Percentiles rank a stretch among this genome's conserved stretches.
phyloP scores from a whole-genome alignment of 331 rosid species.

The Quercus tomentella region DNA sequence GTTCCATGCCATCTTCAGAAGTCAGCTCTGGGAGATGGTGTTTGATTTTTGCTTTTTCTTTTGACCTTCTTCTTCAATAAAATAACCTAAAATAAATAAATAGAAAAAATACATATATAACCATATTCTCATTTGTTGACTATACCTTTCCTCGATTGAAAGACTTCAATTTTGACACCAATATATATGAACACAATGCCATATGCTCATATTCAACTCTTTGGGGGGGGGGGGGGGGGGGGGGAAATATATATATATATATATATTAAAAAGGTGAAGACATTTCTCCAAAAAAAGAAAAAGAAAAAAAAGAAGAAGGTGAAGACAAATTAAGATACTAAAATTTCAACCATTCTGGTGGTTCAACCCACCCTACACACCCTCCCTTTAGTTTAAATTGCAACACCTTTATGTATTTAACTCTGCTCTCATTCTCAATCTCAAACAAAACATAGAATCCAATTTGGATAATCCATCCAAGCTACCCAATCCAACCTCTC shows the following conservation, averaged over 20 bases:
- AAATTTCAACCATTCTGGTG: constrained; percentile 62
- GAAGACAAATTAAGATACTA: constrained; percentile 16
- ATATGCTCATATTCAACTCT: constrained; percentile 4
- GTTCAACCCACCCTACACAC: constrained; percentile 61
- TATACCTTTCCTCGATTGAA: neutral
- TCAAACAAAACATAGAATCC: constrained; percentile 43
- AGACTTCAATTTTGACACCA: constrained; percentile 28
- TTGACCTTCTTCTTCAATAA: too few species aligned
- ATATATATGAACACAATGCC: constrained; percentile 13
- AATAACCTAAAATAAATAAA: too few species aligned
- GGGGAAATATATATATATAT: neutral
- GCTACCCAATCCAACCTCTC: constrained; percentile 30
- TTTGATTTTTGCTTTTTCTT: too few species aligned
- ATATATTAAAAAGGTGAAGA: neutral
- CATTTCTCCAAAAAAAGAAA: too few species aligned
- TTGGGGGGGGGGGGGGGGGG: neutral
- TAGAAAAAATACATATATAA: neutral
- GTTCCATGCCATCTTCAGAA: too few species aligned
- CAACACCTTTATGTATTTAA: neutral
- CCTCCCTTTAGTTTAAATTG: constrained; percentile 8
- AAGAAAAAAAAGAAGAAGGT: neutral
- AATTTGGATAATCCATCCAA: constrained; percentile 21
- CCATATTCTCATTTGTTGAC: constrained; percentile 12
- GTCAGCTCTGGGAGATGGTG: too few species aligned
- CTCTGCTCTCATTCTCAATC: constrained; percentile 2